Evolutionary conservation across 257 asterid species (phyloP).

Genomic region (Solanum etuberosum): DNA sequence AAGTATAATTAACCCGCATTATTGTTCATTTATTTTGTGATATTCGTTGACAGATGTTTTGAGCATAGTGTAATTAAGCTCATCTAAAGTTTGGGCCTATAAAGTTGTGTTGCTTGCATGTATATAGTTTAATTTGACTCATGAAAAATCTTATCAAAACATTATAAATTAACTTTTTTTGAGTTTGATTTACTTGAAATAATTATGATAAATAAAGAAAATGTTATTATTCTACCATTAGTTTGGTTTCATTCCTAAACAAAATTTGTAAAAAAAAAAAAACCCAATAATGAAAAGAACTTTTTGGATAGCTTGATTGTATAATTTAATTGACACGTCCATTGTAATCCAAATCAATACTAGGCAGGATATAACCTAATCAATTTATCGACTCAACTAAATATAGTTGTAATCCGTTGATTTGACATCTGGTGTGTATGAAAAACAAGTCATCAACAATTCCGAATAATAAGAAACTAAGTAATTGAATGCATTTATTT

Average conservation of each 20-base stretch:
- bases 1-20: not conserved
- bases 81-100: not conserved
- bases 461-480: not conserved
- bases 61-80: not conserved
- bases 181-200: not conserved
- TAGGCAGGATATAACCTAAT: no score
- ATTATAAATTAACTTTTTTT: not conserved
- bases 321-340: not conserved
- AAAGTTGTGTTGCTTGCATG: not conserved
- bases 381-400: not conserved
- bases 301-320: not conserved
- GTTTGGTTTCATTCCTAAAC: not conserved
- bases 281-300: not conserved
- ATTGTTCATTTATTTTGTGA: not conserved
- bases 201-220: not conserved
- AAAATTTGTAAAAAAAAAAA: not conserved
- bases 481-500: not conserved
- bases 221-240: not conserved
- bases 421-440: not conserved
- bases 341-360: not conserved
- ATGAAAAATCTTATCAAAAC: not conserved
- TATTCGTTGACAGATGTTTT: not conserved
- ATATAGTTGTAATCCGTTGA: rapidly evolving
- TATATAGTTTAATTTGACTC: not conserved
- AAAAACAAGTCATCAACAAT: not conserved